These are phyloP conservation scores for Trypanosoma melophagium DNA, from an alignment of 208 protist genomes.

Conservation along the genomic window DNA sequence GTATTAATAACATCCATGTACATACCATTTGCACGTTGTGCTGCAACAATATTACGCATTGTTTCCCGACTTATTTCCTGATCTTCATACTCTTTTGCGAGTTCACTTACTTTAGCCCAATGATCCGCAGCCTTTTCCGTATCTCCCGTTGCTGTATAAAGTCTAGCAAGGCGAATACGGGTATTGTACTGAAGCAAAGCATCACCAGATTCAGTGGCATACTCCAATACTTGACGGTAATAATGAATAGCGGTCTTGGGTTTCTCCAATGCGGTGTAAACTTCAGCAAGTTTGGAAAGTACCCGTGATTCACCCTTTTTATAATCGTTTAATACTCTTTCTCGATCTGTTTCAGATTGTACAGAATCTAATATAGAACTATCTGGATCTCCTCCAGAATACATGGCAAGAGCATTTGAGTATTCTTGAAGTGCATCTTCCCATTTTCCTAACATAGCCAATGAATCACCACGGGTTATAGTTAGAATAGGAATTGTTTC, in stretches of 20 bases:
- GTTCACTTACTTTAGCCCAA: conserved; percentile 78
- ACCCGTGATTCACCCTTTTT: conserved; percentile 57
- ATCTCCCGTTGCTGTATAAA: conserved; percentile 57
- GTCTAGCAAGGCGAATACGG: conserved; percentile 68
- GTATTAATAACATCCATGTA: conserved; percentile 68
- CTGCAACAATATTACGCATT: conserved; percentile 80
- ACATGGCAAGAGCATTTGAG: conserved; percentile 69
- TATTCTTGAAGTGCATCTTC: conserved; percentile 82
- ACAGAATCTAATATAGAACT: neutral
- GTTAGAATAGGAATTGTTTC: conserved; percentile 43
- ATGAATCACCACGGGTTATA: conserved; percentile 72
- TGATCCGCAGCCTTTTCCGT: conserved; percentile 51
- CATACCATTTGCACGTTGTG: conserved; percentile 61
- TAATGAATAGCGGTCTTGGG: conserved; percentile 76
- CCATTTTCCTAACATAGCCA: conserved; percentile 54
- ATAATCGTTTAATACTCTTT: conserved; percentile 38
- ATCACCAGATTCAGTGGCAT: conserved; percentile 61
- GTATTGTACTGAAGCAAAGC: conserved; percentile 79
- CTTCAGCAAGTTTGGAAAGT: conserved; percentile 73
- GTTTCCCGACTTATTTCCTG: conserved; percentile 81
- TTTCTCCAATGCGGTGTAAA: conserved; percentile 75
- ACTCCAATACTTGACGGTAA: conserved; percentile 69
- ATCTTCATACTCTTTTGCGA: conserved; percentile 84
- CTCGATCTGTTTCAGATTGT: conserved; percentile 3
- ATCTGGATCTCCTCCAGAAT: conserved; percentile 47